Conservation (phyloP, 345 rosid species). For the Lepidium aucheri region DNA sequence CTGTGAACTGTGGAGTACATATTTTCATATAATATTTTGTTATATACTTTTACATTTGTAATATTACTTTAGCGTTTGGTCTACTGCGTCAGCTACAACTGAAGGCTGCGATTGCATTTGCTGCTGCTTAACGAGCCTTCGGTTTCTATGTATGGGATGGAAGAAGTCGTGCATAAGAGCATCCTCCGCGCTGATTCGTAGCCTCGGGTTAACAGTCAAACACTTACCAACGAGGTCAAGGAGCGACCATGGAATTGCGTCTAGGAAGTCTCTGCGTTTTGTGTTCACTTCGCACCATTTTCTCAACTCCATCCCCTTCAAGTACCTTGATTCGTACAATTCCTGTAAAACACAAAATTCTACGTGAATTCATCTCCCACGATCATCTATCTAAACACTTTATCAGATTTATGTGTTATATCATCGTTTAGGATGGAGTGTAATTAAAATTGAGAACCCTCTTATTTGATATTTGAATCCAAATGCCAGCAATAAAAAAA, state of each 20-base stretch:
- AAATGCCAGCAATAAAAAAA: background rate
- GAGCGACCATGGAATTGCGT: constrained; percentile 48
- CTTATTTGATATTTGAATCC: background rate
- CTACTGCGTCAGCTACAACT: background rate
- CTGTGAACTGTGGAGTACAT: background rate
- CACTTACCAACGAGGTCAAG: constrained; percentile 82
- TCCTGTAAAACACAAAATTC: constrained; percentile 37
- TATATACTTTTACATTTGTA: background rate
- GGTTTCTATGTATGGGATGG: constrained; percentile 50
- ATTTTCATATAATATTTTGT: background rate
- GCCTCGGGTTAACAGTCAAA: constrained; percentile 72
- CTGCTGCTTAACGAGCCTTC: constrained; percentile 33
- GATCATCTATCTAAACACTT: background rate
- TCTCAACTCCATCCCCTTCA: constrained; percentile 34
- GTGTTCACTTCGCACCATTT: constrained; percentile 69
- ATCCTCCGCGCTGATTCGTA: constrained; percentile 75
- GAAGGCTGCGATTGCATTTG: background rate
- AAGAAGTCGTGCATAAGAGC: constrained; percentile 88
- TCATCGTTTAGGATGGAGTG: background rate
- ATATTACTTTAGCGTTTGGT: background rate
- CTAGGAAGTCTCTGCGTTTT: constrained; percentile 56
- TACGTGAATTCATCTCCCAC: background rate
- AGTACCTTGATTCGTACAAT: constrained; percentile 39
- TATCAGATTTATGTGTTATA: background rate
- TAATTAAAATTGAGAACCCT: background rate